Evolutionary conservation across 116 monocot genomes (phyloP).

Genomic region (Trichopus zeylanicus): DNA sequence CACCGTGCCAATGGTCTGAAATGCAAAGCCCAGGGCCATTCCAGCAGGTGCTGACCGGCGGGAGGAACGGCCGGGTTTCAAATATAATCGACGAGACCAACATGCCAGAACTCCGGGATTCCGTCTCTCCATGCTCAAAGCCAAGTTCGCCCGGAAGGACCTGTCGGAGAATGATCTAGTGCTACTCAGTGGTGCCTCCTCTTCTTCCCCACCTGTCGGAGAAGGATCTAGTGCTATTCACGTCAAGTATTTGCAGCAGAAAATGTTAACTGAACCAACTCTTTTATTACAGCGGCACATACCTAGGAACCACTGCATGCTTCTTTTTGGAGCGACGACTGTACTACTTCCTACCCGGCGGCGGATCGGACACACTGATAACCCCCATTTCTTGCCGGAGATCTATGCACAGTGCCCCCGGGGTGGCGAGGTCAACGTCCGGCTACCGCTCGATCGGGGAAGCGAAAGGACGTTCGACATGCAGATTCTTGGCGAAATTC

Average conservation of each 20-base stretch:
- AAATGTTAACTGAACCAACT: too few species aligned
- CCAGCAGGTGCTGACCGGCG: conserved; percentile 11
- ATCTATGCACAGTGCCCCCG: conserved; percentile 7
- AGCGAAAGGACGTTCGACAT: conserved; percentile 19
- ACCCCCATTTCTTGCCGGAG: conserved; percentile 1
- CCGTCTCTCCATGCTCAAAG: conserved; percentile 4
- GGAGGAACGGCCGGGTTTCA: conserved; percentile 10
- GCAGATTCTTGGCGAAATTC: conserved; percentile 12
- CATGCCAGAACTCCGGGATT: conserved; percentile 6
- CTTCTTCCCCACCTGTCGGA: too few species aligned
- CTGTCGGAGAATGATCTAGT: conserved; percentile 15
- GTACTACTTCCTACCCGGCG: conserved; percentile 1
- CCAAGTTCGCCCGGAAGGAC: conserved; percentile 14
- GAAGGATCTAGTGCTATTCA: too few species aligned
- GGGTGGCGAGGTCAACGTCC: conserved; percentile 10
- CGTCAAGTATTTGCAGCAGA: too few species aligned
- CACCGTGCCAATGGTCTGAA: too few species aligned
- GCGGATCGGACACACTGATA: conserved; percentile 9
- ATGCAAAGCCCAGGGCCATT: conserved; percentile 14
- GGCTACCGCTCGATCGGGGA: conserved; percentile 16
- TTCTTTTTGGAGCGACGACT: conserved; percentile 14
- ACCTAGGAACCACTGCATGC: conserved; percentile 19
- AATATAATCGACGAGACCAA: neutral
- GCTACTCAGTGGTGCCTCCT: conserved; percentile 12
- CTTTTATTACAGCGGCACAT: conserved; percentile 12